A percentile compares a stretch with the other conserved stretches of the same genome.
phyloP scores from a whole-genome alignment of 345 rosid species.

The Salix exigua region DNA sequence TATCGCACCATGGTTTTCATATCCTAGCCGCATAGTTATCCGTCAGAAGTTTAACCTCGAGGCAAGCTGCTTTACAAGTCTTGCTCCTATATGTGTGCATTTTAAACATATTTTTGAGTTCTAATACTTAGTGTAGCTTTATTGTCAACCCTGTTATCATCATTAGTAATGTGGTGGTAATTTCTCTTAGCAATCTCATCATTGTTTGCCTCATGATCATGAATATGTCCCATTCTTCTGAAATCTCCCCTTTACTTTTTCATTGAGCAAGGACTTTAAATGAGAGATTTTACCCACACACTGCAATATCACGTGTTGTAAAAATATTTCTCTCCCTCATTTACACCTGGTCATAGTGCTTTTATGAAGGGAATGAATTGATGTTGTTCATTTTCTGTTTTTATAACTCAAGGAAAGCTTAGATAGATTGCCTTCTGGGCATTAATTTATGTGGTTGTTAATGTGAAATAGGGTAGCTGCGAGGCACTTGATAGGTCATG shows the following conservation, averaged over 20 bases:
- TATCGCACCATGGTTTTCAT: conserved; percentile 88
- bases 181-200: neutral
- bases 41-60: conserved; percentile 86
- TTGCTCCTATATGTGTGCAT: neutral
- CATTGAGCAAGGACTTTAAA: neutral
- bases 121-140: neutral
- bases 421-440: neutral
- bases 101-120: neutral
- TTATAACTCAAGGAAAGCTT: neutral
- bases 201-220: neutral
- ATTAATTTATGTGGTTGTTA: conserved; percentile 2
- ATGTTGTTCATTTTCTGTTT: neutral
- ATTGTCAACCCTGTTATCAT: neutral
- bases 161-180: neutral
- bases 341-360: neutral
- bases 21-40: conserved; percentile 62
- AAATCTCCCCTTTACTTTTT: neutral
- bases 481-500: conserved; percentile 79
- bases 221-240: neutral
- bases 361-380: neutral
- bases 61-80: conserved; percentile 40
- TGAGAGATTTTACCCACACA: neutral
- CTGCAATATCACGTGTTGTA: neutral
- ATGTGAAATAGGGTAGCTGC: conserved; percentile 59
- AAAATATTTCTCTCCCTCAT: neutral